Evolutionary conservation across 2,329 filamentous ascomycete genomes (phyloP).

Genomic region (Apiospora aurea): DNA sequence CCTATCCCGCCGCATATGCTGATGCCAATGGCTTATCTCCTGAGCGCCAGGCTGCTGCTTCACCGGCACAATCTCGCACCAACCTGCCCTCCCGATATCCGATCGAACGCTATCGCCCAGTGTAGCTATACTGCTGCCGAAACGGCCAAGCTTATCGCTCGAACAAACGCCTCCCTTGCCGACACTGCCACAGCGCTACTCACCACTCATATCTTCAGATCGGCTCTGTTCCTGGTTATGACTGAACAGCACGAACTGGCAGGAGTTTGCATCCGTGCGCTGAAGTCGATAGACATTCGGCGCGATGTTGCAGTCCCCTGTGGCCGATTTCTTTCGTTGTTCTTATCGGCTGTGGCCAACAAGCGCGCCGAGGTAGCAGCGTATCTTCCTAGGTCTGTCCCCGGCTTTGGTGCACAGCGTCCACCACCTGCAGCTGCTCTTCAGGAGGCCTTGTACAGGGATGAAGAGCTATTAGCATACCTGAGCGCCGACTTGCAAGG

Average conservation of each 20-base stretch:
- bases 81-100: conserved; percentile 68
- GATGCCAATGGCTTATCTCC: conserved; percentile 77
- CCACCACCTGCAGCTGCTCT: conserved; percentile 34
- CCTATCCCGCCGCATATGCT: conserved; percentile 78
- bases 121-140: conserved; percentile 79
- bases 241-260: conserved; percentile 77
- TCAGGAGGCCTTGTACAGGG: conserved; percentile 56
- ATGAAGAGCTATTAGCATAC: conserved; percentile 90
- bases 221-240: conserved; percentile 79
- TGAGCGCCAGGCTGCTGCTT: conserved; percentile 83
- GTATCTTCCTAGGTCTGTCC: conserved; percentile 38
- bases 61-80: conserved; percentile 89
- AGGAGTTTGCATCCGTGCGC: conserved; percentile 73
- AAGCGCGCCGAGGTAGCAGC: conserved; percentile 56
- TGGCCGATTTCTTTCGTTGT: conserved; percentile 83
- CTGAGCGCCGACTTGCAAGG: conserved; percentile 87
- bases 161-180: conserved; percentile 66
- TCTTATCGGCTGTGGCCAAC: conserved; percentile 70
- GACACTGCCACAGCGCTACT: conserved; percentile 77
- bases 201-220: conserved; percentile 87
- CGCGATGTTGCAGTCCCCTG: conserved; percentile 79
- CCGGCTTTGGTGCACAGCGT: conserved; percentile 35
- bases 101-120: conserved; percentile 76
- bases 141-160: conserved; percentile 77
- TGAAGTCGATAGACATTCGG: conserved; percentile 72